Evolutionary conservation across 2,329 filamentous ascomycete genomes (phyloP), one percentile per base, ranked within the genome.

Genomic region (Cytospora schulzeri): DNA sequence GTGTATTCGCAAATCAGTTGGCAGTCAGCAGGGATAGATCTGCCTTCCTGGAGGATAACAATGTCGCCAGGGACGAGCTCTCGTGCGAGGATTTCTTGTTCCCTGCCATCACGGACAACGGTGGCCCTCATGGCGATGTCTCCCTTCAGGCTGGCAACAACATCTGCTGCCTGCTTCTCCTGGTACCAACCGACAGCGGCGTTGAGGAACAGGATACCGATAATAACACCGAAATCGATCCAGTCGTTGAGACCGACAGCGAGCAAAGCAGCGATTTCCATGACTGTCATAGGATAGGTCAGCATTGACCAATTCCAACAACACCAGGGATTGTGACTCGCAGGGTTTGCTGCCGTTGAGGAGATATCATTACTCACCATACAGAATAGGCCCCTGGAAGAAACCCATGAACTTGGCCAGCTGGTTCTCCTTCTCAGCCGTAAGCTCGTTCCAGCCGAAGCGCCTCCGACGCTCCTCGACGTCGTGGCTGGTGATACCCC

Each of bases 131-230:
- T 88, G 72, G 88, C 88, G 74, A 91, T 91, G 73, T 91, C 88
- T 81, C 88, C 88, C 81, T 90, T 91, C 68, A 91, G 78, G 67
- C 80, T 84, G 63, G 88, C 88, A 72, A 90, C 88, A 73, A 90
- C 87, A 77, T 91, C 88, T 73, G 88, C 88, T 72, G 88, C 88
- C 77, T 90, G 88, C 81, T 91, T 91, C 77, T 91, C 88, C 76
- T 91, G 88, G 77, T 91, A 91, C 88, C 88, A 91, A 83, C 88
- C 88, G 76, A 91, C 88, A 66, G 86, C 76, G 69, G 88, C 88
- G 80, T 91, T 91, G 67, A 91, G 85, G 73, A 90, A 69, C 61
- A 91, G 79, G 76, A 91, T 91, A 83, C 85, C 88, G 71, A 88
- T 87, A 73, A 91, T 91, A 75, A 91, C 88, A 85, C 88, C 88